phyloP scores from a whole-genome alignment of 2,329 filamentous ascomycete genomes.

The Plenodomus biglobosus region DNA sequence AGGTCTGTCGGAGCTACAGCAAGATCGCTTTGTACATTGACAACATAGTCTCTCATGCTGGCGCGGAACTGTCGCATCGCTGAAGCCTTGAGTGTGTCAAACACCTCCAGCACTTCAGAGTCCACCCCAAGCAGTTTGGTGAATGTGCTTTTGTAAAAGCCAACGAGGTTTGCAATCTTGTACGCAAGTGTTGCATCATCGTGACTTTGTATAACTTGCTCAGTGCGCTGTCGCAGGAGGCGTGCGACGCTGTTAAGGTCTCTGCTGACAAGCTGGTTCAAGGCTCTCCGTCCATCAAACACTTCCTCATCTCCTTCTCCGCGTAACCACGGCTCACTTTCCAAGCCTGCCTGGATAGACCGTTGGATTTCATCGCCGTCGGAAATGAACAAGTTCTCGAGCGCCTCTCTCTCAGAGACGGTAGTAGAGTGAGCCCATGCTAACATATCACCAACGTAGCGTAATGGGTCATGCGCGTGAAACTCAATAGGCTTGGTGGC shows the following conservation, averaged over 20 bases:
- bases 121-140: slow-evolving; percentile 71
- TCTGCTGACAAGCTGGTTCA: slow-evolving; percentile 84
- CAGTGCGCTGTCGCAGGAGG: slow-evolving; percentile 83
- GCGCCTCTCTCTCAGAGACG: slow-evolving; percentile 88
- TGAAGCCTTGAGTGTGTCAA: slow-evolving; percentile 70
- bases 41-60: slow-evolving; percentile 77
- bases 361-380: slow-evolving; percentile 87
- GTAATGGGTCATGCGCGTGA: slow-evolving; percentile 83
- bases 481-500: slow-evolving; percentile 85
- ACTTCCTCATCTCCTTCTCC: slow-evolving; percentile 54
- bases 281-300: slow-evolving; percentile 79
- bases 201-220: slow-evolving; percentile 89
- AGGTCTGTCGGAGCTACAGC: slow-evolving; percentile 72
- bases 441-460: slow-evolving; percentile 95
- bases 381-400: slow-evolving; percentile 87
- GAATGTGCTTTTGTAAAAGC: slow-evolving; percentile 88
- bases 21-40: slow-evolving; percentile 71
- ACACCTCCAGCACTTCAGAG: slow-evolving; percentile 69
- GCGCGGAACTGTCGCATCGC: slow-evolving; percentile 80
- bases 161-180: slow-evolving; percentile 83
- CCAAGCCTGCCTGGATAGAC: slow-evolving; percentile 75
- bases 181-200: slow-evolving; percentile 88
- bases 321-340: slow-evolving; percentile 81
- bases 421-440: slow-evolving; percentile 95
- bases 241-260: slow-evolving; percentile 79